Evolutionary conservation across 192 early-diverging fungal genomes (phyloP), one percentile per base, ranked within the genome.

Genomic region (Entomortierella parvispora): DNA sequence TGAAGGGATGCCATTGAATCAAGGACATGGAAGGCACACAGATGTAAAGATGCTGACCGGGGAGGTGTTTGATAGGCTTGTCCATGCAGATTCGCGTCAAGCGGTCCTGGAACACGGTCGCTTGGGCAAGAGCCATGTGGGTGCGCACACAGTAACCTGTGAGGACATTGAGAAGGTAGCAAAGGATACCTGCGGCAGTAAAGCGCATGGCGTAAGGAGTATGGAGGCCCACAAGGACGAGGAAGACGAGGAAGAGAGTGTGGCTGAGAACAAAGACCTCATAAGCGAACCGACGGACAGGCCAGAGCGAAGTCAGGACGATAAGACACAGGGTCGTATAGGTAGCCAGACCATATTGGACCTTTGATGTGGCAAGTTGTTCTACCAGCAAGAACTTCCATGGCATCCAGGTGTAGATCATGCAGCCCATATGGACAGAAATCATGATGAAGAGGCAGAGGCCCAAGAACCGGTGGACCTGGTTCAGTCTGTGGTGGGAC

Each of bases 141-240:
- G 82, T 77, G 28, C 81, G 72, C 26, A 86, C 68, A 61, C 62
- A 81, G 77, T 79, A 86, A 2, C 76, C 78, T 22, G 79, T 74
- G 25, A 82, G 66, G 1, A 80, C 49, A 48, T 86, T 84, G 28
- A 84, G 53, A 0, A 77, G n/a, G 51, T 84, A 84, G 42, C 77
- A 67, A 49, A 86, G 48, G 17, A 86, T 55, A 12, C 85, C 85
- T 3, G 75, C 56, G 4, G 60, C 53, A 25, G 81, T 84, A 58
- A 82, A 86, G 4, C 85, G 81, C 83, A 84, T 82, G 0, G 82
- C 85, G 49, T 86, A 86, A 12, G 87, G 85, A 9, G 87, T 84
- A 47, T 89, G 87, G 3, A 79, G 50, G 18, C 82, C 78, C n/a
- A 81, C 80, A 0, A 83, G 57, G 23, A 83, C 76, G 17, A 89